phyloP scores from a whole-genome alignment of 495 filamentous ascomycete genomes.

The Penicillium pulvis region DNA sequence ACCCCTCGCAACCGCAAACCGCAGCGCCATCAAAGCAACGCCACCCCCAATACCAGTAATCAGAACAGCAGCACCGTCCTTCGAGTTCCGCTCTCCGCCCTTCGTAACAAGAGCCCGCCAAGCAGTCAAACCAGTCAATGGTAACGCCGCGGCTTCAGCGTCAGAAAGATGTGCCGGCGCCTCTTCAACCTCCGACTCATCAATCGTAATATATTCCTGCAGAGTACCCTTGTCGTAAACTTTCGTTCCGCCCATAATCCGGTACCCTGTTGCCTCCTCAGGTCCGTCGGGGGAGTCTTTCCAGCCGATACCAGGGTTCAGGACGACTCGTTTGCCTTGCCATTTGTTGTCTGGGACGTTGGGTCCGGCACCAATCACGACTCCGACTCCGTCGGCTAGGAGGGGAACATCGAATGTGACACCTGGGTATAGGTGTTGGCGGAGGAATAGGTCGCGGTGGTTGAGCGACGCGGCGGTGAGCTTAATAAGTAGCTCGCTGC shows the following conservation, averaged over 20 bases:
- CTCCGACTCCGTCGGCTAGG: constrained; percentile 76
- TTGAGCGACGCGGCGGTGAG: constrained; percentile 80
- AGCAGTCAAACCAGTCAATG: constrained; percentile 80
- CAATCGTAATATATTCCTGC: constrained; percentile 69
- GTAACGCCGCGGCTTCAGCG: constrained; percentile 77
- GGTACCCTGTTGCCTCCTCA: constrained; percentile 61
- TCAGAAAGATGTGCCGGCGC: constrained; percentile 70
- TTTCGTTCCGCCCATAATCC: constrained; percentile 73
- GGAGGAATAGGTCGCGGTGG: constrained; percentile 90
- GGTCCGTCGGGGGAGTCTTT: constrained; percentile 67
- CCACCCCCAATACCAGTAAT: constrained; percentile 82
- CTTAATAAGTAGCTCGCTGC: constrained; percentile 66
- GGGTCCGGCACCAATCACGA: constrained; percentile 64
- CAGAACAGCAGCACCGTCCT: constrained; percentile 63
- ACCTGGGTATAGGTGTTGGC: constrained; percentile 85
- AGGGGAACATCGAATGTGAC: constrained; percentile 75
- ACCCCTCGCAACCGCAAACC: constrained; percentile 68
- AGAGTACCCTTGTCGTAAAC: constrained; percentile 65
- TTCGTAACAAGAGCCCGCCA: constrained; percentile 84
- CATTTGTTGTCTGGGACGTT: constrained; percentile 49
- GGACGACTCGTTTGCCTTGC: constrained; percentile 68
- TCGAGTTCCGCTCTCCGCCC: constrained; percentile 54
- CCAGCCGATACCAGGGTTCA: constrained; percentile 79
- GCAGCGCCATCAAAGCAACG: constrained; percentile 70
- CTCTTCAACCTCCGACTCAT: constrained; percentile 70